Percentiles rank a stretch among this genome's conserved stretches.
These are phyloP conservation scores for Tylopilus vinaceipallidus DNA, from an alignment of 768 basidiomycete genomes.

Conservation along the genomic window DNA sequence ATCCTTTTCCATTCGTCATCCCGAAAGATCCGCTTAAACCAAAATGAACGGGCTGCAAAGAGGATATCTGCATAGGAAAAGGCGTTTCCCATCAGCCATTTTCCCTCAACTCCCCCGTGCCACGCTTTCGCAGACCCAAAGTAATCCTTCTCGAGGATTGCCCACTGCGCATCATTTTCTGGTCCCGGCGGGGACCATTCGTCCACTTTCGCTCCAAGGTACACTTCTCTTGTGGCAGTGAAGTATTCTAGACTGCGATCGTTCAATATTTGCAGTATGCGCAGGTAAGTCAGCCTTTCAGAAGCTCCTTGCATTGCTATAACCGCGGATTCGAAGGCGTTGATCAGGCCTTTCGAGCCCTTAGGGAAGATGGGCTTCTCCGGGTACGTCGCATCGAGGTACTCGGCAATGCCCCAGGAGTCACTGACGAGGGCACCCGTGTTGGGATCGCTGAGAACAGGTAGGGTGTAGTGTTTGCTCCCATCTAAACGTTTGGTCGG, in stretches of 20 bases:
- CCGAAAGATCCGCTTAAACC: slow-evolving; percentile 19
- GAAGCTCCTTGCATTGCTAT: not conserved
- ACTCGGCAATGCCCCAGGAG: slow-evolving; percentile 33
- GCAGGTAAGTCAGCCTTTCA: slow-evolving; percentile 19
- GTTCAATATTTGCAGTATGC: slow-evolving; percentile 30
- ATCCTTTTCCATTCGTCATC: slow-evolving; percentile 30
- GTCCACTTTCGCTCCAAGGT: slow-evolving; percentile 37
- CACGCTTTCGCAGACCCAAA: slow-evolving; percentile 11
- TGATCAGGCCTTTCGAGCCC: slow-evolving; percentile 22
- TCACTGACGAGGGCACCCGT: slow-evolving; percentile 29
- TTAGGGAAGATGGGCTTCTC: slow-evolving; percentile 30
- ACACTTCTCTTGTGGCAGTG: slow-evolving; percentile 31
- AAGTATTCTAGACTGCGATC: slow-evolving; percentile 39
- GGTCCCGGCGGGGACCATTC: slow-evolving; percentile 38
- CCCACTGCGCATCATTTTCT: slow-evolving; percentile 30
- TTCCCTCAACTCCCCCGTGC: slow-evolving; percentile 25
- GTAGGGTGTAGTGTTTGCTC: slow-evolving; percentile 28
- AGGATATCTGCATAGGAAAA: slow-evolving; percentile 34
- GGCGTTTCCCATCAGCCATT: slow-evolving; percentile 30
- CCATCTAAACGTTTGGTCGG: slow-evolving; percentile 21
- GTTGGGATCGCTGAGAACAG: slow-evolving; percentile 34
- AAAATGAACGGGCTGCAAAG: slow-evolving; percentile 13
- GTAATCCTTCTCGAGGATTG: slow-evolving; percentile 12
- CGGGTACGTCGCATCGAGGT: slow-evolving; percentile 36
- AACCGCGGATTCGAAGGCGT: slow-evolving; percentile 15